Percentiles rank a stretch among this genome's conserved stretches.
phyloP scores from a whole-genome alignment of 176 grass and related monocot genomes.

The Musa acuminata region DNA sequence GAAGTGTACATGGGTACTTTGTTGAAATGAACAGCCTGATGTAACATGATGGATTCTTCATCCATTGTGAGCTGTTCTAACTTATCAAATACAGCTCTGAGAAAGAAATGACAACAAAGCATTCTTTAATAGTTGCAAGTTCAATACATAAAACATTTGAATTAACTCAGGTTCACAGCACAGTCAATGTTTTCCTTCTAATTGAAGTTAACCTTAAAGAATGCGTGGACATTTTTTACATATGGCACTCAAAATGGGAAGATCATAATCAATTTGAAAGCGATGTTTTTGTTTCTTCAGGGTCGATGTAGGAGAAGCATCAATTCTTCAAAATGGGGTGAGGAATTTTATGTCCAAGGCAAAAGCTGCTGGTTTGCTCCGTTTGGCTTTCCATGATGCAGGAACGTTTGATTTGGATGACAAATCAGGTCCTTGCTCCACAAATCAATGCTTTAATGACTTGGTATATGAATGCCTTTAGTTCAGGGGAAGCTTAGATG shows the following conservation, averaged over 20 bases:
- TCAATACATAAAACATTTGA: not conserved
- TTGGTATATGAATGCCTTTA: not conserved
- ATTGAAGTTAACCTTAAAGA: too few relatives aligned
- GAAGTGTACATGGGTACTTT: too few relatives aligned
- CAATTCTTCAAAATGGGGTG: constrained; percentile 48
- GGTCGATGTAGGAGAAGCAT: constrained; percentile 37
- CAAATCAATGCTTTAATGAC: not conserved
- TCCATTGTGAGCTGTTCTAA: constrained; percentile 7
- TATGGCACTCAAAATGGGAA: constrained; percentile 1
- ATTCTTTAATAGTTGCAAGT: not conserved
- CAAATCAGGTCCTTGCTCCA: constrained; percentile 56
- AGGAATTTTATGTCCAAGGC: constrained; percentile 69
- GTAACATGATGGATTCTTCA: too few relatives aligned
- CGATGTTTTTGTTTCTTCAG: constrained; percentile 30
- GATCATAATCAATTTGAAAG: not conserved
- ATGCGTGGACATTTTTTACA: too few relatives aligned
- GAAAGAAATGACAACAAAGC: not conserved
- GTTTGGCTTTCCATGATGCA: constrained; percentile 91
- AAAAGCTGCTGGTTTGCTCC: constrained; percentile 79
- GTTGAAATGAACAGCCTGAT: too few relatives aligned
- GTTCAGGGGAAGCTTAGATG: not conserved
- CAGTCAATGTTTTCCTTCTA: too few relatives aligned
- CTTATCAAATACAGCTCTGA: constrained; percentile 6
- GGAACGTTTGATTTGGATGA: constrained; percentile 62
- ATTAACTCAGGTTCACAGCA: too few relatives aligned